These are phyloP conservation scores for Mycothermus thermophilus DNA, from an alignment of 495 filamentous ascomycete genomes.

Conservation along the genomic window DNA sequence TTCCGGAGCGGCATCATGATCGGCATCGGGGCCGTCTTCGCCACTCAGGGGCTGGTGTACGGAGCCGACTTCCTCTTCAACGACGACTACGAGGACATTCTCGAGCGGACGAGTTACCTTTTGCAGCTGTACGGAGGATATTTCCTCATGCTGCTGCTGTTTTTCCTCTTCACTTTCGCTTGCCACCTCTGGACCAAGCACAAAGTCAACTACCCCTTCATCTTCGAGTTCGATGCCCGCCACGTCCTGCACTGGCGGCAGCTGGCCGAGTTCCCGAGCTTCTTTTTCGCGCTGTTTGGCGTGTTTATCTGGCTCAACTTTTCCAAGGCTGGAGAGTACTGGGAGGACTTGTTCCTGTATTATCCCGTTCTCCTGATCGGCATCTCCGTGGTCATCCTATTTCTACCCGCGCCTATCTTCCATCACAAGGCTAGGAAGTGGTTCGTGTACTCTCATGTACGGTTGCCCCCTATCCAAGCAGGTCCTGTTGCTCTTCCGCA, in stretches of 20 bases:
- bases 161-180: conserved; percentile 62
- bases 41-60: conserved; percentile 58
- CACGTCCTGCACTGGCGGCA: conserved; percentile 81
- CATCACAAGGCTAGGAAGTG: conserved; percentile 68
- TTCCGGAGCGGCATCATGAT: conserved; percentile 73
- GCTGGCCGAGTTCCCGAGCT: conserved; percentile 66
- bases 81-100: conserved; percentile 30
- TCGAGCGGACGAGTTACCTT: conserved; percentile 54
- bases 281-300: conserved; percentile 66
- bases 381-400: conserved; percentile 49
- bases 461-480: conserved; percentile 17
- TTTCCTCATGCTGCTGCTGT: conserved; percentile 60
- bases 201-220: conserved; percentile 90
- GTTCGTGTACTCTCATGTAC: conserved; percentile 72
- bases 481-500: not conserved
- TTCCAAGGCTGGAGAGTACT: conserved; percentile 38
- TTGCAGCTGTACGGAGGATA: conserved; percentile 79
- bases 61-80: conserved; percentile 41
- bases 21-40: conserved; percentile 59
- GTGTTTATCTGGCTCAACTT: conserved; percentile 84
- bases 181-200: conserved; percentile 66
- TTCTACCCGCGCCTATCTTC: conserved; percentile 58
- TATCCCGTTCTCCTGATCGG: conserved; percentile 75
- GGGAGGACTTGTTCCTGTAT: conserved; percentile 61
- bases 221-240: conserved; percentile 88